phyloP scores from a whole-genome alignment of 2,329 filamentous ascomycete species.

The Nemania sp. region DNA sequence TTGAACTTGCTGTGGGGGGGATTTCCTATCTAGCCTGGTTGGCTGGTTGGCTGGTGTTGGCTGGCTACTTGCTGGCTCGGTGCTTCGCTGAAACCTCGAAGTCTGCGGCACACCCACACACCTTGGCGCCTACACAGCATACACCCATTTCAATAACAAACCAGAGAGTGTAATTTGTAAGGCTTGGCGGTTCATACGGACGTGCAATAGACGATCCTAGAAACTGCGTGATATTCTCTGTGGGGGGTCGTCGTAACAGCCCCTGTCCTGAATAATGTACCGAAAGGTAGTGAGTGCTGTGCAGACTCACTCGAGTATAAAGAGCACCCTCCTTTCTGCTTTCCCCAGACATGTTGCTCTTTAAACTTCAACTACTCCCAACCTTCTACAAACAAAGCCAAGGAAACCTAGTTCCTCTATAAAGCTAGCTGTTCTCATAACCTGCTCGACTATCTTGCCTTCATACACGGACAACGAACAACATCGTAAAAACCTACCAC shows the following conservation, averaged over 20 bases:
- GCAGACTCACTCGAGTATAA: constrained; percentile 33
- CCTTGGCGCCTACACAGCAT: constrained; percentile 33
- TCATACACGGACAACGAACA: constrained; percentile 30
- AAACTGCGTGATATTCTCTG: constrained; percentile 32
- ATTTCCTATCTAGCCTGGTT: constrained; percentile 1
- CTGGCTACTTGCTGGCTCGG: constrained; percentile 1
- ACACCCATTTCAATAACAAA: constrained; percentile 38
- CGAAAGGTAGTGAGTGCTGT: constrained; percentile 5
- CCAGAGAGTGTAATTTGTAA: constrained; percentile 42
- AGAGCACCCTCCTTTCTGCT: constrained; percentile 34
- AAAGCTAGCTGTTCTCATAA: constrained; percentile 19
- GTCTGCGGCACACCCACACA: constrained; percentile 31
- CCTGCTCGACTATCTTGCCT: constrained; percentile 8
- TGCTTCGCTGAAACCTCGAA: constrained; percentile 26
- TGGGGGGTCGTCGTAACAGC: constrained; percentile 37
- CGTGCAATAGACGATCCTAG: constrained; percentile 21
- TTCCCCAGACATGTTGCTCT: constrained; percentile 17
- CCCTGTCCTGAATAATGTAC: constrained; percentile 28
- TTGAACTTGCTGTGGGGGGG: constrained; percentile 22
- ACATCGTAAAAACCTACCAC: constrained; percentile 13
- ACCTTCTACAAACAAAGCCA: constrained; percentile 28
- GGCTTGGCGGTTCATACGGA: constrained; percentile 47
- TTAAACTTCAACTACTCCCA: constrained; percentile 22
- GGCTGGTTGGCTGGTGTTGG: not conserved
- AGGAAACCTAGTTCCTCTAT: constrained; percentile 14